A percentile compares a stretch with the other conserved stretches of the same genome.
Conservation (phyloP, 129 eudicot genomes). For the Dittrichia graveolens region DNA sequence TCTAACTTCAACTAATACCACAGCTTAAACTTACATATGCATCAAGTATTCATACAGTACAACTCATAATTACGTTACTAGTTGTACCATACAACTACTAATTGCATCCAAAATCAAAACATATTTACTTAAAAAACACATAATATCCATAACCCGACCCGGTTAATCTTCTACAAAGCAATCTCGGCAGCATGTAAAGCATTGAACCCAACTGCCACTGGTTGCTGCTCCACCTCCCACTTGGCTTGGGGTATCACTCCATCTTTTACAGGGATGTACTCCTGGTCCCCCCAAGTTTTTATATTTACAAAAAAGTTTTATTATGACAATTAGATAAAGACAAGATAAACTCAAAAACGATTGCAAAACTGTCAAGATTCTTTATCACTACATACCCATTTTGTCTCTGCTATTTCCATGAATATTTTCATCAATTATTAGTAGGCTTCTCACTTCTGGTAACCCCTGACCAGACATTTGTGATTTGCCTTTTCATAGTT, state of each 20-base stretch:
- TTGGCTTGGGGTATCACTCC: constrained; percentile 53
- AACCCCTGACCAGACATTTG: constrained; percentile 27
- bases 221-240: constrained; percentile 64
- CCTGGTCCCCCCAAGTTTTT: constrained; percentile 53
- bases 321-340: constrained; percentile 31
- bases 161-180: constrained; percentile 38
- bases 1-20: constrained; percentile 18
- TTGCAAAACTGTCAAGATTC: constrained; percentile 26
- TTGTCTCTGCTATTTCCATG: constrained; percentile 30
- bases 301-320: constrained; percentile 18
- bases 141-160: not conserved
- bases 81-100: constrained; percentile 39
- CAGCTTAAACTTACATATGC: not conserved
- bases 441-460: not conserved
- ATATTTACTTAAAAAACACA: constrained; percentile 13
- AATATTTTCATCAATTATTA: constrained; percentile 28
- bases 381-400: constrained; percentile 20
- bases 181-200: constrained; percentile 48
- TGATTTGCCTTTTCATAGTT: not conserved
- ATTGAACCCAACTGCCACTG: constrained; percentile 54
- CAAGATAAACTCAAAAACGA: constrained; percentile 8
- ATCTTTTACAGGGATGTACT: constrained; percentile 67
- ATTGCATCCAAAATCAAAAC: constrained; percentile 24
- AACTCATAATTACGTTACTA: constrained; percentile 35
- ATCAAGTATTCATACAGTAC: constrained; percentile 38